A percentile compares a stretch with the other conserved stretches of the same genome.
Evolutionary conservation across 2,329 filamentous ascomycete species (phyloP).

Genomic region (Cladosporium sp.): DNA sequence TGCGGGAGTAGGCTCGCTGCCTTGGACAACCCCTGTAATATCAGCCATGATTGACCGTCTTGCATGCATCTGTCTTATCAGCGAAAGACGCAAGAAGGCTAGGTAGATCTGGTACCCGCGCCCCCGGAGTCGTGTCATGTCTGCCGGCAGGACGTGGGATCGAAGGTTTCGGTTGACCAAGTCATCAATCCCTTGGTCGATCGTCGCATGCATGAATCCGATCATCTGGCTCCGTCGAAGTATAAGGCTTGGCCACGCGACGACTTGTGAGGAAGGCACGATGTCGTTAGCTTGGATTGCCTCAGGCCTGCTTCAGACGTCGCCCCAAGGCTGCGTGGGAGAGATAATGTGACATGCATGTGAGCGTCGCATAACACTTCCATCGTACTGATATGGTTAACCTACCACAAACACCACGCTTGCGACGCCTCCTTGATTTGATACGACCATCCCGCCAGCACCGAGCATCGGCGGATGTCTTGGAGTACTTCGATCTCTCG

Average conservation of each 20-base stretch:
- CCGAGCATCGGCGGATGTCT: background rate
- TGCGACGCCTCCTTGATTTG: background rate
- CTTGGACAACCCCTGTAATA: background rate
- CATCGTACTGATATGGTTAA: background rate
- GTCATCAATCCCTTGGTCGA: constrained; percentile 5
- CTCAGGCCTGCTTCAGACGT: background rate
- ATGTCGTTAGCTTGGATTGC: background rate
- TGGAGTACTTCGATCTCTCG: background rate
- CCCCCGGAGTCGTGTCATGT: background rate
- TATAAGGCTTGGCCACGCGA: constrained; percentile 2
- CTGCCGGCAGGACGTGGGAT: background rate
- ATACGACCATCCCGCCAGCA: background rate
- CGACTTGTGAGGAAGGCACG: background rate
- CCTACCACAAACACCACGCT: background rate
- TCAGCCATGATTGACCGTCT: background rate
- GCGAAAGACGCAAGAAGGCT: background rate
- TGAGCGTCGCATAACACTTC: background rate
- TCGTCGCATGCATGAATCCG: constrained; percentile 3
- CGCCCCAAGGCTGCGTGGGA: background rate
- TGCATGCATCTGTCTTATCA: background rate
- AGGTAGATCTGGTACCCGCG: background rate
- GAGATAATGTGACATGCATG: background rate
- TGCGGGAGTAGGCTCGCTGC: background rate
- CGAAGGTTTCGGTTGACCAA: background rate
- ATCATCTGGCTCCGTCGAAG: background rate